Percentiles rank a stretch among this genome's conserved stretches.
Evolutionary conservation across 73 alveolate species (phyloP).

Genomic region (Urostyla sp.): DNA sequence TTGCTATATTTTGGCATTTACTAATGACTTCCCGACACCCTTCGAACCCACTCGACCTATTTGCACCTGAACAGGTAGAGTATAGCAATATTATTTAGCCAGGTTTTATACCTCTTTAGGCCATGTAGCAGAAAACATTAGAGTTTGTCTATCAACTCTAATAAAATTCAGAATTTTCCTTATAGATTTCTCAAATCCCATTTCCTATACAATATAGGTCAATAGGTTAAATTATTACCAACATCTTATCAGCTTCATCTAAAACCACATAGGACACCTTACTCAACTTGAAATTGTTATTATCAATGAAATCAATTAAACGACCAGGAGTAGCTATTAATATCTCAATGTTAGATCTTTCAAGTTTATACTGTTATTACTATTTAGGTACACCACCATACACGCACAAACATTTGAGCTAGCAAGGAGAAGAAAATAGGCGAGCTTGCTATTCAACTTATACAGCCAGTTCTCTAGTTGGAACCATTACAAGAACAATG

Average conservation of each 20-base stretch:
- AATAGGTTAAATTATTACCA: constrained; percentile 26
- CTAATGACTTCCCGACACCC: constrained; percentile 51
- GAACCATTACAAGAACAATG: constrained; percentile 93
- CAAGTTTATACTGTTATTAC: constrained; percentile 70
- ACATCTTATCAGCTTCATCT: constrained; percentile 98
- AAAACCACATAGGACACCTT: constrained; percentile 92
- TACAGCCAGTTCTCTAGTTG: constrained; percentile 97
- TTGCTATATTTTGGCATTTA: constrained; percentile 64
- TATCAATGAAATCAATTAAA: constrained; percentile 82
- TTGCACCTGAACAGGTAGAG: constrained; percentile 67
- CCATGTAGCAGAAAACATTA: constrained; percentile 93
- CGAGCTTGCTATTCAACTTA: constrained; percentile 78
- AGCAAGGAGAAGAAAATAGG: constrained; percentile 72
- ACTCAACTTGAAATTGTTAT: constrained; percentile 70
- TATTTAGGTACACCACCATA: constrained; percentile 95
- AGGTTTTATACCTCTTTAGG: constrained; percentile 82
- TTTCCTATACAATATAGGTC: constrained; percentile 56
- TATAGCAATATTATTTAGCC: constrained; percentile 75
- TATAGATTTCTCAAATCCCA: constrained; percentile 90
- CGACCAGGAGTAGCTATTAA: constrained; percentile 97
- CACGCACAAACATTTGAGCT: constrained; percentile 78
- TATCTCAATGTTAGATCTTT: constrained; percentile 88
- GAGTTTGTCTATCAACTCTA: constrained; percentile 83
- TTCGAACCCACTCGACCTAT: no score
- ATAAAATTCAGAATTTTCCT: constrained; percentile 68